Evolutionary conservation across 2,329 filamentous ascomycete species (phyloP).

Genomic region (Ceratocystis papillata): DNA sequence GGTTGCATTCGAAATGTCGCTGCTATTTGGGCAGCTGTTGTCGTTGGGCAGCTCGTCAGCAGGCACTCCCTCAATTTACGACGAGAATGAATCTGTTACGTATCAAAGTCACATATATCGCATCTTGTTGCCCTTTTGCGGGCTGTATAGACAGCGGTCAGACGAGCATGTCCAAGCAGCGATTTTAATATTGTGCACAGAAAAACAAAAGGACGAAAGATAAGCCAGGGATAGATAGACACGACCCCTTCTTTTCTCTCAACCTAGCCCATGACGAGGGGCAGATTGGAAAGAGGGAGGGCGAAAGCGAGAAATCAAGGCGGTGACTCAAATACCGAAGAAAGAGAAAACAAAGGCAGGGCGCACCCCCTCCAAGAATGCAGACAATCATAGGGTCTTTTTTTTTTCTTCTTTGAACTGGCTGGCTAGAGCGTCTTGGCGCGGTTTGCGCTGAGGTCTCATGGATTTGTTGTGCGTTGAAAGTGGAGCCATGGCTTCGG

Average conservation of each 20-base stretch:
- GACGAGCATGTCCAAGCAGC: not conserved
- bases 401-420: not conserved
- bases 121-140: not conserved
- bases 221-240: not conserved
- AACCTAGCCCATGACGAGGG: not conserved
- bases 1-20: not conserved
- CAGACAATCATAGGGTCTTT: not conserved
- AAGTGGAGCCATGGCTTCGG: not conserved
- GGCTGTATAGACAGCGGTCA: not conserved
- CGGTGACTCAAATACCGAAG: constrained; percentile 6
- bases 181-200: not conserved
- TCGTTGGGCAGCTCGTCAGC: not conserved
- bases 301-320: not conserved
- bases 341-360: not conserved
- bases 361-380: not conserved
- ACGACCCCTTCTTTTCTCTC: not conserved
- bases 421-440: constrained; percentile 10
- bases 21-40: not conserved
- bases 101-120: not conserved
- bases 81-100: constrained; percentile 1
- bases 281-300: not conserved
- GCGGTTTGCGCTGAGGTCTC: not conserved
- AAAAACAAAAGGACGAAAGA: not conserved
- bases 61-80: not conserved
- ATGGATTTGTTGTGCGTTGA: constrained; percentile 6